Percentiles rank a stretch among this genome's conserved stretches.
phyloP scores from a whole-genome alignment of 2,329 filamentous ascomycete genomes.

The Neofusicoccum ribis region DNA sequence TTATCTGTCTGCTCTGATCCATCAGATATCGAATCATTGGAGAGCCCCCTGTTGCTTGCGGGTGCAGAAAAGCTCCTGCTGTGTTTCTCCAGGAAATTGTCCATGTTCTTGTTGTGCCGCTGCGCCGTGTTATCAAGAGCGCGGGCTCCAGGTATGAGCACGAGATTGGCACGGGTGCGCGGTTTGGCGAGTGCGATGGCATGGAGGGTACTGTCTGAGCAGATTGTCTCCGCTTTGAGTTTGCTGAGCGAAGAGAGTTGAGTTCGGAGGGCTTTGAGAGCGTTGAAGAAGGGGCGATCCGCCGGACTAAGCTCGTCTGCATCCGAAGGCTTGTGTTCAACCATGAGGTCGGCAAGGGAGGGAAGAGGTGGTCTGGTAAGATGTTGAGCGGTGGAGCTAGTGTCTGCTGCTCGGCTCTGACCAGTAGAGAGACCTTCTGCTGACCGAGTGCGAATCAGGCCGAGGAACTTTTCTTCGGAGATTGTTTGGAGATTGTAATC shows the following conservation, averaged over 20 bases:
- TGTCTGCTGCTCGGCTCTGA: not conserved
- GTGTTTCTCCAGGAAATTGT: not conserved
- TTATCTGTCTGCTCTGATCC: not conserved
- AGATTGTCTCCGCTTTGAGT: not conserved
- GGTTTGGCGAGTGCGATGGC: not conserved
- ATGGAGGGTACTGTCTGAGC: not conserved
- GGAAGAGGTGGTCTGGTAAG: not conserved
- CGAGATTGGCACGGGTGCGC: not conserved
- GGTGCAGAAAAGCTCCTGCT: not conserved
- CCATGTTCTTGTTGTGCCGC: not conserved
- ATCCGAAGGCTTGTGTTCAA: too few species aligned
- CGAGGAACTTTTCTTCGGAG: not conserved
- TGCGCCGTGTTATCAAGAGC: not conserved
- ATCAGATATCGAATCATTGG: not conserved
- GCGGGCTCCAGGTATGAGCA: not conserved
- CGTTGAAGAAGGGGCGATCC: constrained; percentile 1
- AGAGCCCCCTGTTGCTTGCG: not conserved
- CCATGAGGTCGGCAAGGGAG: not conserved
- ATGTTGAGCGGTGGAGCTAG: too few species aligned
- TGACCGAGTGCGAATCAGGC: not conserved
- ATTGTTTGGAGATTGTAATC: not conserved
- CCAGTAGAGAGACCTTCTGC: not conserved
- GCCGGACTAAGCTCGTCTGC: too few species aligned
- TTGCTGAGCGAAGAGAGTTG: not conserved
- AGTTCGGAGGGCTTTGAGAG: not conserved